Conservation (phyloP, 768 basidiomycete species). For the Astraeus odoratus region DNA sequence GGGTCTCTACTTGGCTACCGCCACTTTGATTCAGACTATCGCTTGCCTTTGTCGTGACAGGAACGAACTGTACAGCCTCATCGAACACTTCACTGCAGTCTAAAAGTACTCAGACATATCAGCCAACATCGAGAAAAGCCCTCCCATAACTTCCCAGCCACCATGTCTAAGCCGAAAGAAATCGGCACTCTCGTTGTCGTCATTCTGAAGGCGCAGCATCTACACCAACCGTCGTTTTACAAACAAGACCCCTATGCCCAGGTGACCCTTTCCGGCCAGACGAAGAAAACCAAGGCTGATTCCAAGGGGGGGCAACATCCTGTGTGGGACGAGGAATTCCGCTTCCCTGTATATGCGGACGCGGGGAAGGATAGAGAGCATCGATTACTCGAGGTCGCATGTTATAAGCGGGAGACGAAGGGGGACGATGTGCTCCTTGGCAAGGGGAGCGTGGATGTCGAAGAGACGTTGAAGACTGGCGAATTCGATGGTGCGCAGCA, state of each 20-base stretch:
- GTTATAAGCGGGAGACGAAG: conserved; percentile 71
- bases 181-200: conserved; percentile 83
- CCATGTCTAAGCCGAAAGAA: conserved; percentile 33
- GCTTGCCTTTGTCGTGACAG: neutral
- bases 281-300: conserved; percentile 66
- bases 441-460: conserved; percentile 65
- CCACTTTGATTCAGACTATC: conserved; percentile 8
- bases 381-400: conserved; percentile 64
- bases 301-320: conserved; percentile 90
- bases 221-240: conserved; percentile 80
- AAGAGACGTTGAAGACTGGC: conserved; percentile 73
- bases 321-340: conserved; percentile 85
- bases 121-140: neutral
- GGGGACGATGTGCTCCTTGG: conserved; percentile 72
- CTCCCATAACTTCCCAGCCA: neutral
- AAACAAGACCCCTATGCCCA: conserved; percentile 89
- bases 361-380: conserved; percentile 37
- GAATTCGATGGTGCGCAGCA: conserved; percentile 82
- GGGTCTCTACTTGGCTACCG: too few species aligned
- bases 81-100: conserved; percentile 61
- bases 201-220: conserved; percentile 76
- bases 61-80: conserved; percentile 7
- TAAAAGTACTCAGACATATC: neutral
- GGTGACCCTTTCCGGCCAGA: conserved; percentile 49
- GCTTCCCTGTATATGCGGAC: conserved; percentile 66